Base-by-base conservation (phyloP, 2,329 filamentous ascomycete genomes). In the Alternaria sp. region DNA sequence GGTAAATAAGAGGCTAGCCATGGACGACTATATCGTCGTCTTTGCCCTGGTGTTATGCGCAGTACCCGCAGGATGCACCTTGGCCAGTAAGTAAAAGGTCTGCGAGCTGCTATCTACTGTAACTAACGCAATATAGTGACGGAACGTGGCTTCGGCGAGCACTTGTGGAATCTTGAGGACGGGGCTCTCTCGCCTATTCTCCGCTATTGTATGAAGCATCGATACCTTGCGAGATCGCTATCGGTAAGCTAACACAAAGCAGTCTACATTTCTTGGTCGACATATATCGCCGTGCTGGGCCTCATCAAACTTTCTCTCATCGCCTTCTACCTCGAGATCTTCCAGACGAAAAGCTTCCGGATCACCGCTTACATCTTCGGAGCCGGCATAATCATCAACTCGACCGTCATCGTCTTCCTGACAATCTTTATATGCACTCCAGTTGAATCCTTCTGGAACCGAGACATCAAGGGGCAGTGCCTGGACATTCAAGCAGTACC, bases 251-350 rank as follows among this genome's bases (percentile, higher is more conserved):
- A 40, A 55, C 30, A 5, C 5, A 23, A 11, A 15, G 4, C 25
- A 73, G 69, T 75, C 56, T 72, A 62, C 19, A 59, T 75, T 6
- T 61, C 69, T 3, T 69, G 65, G 63, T 62, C 64, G 9, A 69
- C 64, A 1, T 75, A 76, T 45, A 54, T 69, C 1, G 8, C 73
- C 8, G 60, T 74, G 0, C 66, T 75, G 0, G 70, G 68, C 11
- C 58, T 75, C 17, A 74, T 71, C 55, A 76, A 76, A 47, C 54
- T 74, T 7, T 72, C 74, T 5, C 58, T 76, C 2, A 51, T 74
- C 23, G 47, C 74, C 5, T 74, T 74, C 54, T 77, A 75, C 36
- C 69, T 76, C 13, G 68, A 74, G 25, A 75, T 77, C 50, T 77
- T 77, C 62, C 47, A 65, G n/a, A 64, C 65, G 2, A 57, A 46